phyloP scores from a whole-genome alignment of 306 rosid genomes.

The Malus asiatica region DNA sequence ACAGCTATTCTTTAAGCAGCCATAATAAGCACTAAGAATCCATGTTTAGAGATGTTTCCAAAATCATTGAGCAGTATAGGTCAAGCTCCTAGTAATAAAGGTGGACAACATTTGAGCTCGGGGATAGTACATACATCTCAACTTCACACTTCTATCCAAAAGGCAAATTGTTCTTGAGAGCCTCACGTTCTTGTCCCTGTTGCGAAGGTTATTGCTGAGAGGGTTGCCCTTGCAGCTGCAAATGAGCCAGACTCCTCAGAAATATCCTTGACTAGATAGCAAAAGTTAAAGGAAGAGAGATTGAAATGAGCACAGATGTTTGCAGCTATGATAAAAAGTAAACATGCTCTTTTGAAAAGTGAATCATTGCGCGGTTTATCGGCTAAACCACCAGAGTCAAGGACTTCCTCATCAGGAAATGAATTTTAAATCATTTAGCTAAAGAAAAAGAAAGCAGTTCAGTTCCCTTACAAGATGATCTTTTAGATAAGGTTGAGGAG shows the following conservation, averaged over 20 bases:
- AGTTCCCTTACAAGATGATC: slow-evolving; percentile 40
- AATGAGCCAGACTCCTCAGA: slow-evolving; percentile 77
- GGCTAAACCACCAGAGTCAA: slow-evolving; percentile 50
- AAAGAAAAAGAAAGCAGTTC: slow-evolving; percentile 78
- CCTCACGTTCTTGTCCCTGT: slow-evolving; percentile 35
- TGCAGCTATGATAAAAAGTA: slow-evolving; percentile 66
- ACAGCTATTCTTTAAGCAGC: slow-evolving; percentile 90
- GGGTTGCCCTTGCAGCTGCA: slow-evolving; percentile 58
- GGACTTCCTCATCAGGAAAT: slow-evolving; percentile 44
- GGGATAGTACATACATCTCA: slow-evolving; percentile 45
- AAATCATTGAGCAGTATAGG: slow-evolving; percentile 39
- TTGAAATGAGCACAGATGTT: slow-evolving; percentile 84
- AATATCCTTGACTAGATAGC: slow-evolving; percentile 65
- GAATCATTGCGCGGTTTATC: slow-evolving; percentile 43
- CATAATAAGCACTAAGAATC: slow-evolving; percentile 59
- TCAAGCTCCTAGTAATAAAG: slow-evolving; percentile 41
- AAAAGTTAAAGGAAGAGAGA: slow-evolving; percentile 78
- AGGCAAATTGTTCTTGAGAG: slow-evolving; percentile 14
- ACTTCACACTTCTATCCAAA: slow-evolving; percentile 21
- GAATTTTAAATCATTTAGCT: slow-evolving; percentile 31
- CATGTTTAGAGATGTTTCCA: slow-evolving; percentile 36
- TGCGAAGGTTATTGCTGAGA: slow-evolving; percentile 59
- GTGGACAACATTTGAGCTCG: slow-evolving; percentile 37
- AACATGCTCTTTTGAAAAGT: slow-evolving; percentile 42
- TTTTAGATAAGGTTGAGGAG: slow-evolving; percentile 31